These are phyloP conservation scores for Botryotinia calthae DNA, from an alignment of 2,329 filamentous ascomycete species.

Conservation along the genomic window DNA sequence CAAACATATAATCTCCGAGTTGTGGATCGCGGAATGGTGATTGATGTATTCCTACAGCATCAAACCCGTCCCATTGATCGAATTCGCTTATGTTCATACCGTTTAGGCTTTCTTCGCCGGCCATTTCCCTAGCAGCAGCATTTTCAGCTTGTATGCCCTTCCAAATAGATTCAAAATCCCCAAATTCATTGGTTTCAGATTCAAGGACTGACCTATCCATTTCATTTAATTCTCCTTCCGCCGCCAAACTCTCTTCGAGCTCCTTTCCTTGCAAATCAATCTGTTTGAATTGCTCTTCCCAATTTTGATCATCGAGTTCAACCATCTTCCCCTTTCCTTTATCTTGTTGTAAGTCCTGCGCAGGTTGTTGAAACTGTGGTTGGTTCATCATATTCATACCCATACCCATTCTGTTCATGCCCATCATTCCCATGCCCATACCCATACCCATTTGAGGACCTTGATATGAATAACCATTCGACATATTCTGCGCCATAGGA, in stretches of 20 bases:
- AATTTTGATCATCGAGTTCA: constrained; percentile 88
- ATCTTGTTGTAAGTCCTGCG: constrained; percentile 47
- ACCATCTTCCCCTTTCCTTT: constrained; percentile 92
- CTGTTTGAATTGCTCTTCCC: constrained; percentile 94
- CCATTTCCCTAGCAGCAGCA: constrained; percentile 67
- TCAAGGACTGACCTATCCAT: constrained; percentile 79
- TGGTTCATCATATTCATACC: constrained; percentile 48
- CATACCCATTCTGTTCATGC: constrained; percentile 60
- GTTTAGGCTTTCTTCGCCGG: constrained; percentile 56
- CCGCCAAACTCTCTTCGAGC: constrained; percentile 42
- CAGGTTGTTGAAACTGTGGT: constrained; percentile 42
- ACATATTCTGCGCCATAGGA: constrained; percentile 49
- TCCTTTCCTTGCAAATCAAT: constrained; percentile 64
- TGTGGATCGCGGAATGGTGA: constrained; percentile 68
- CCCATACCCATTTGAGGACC: constrained; percentile 50
- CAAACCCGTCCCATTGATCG: constrained; percentile 76
- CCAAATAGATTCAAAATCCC: constrained; percentile 90
- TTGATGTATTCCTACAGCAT: constrained; percentile 64
- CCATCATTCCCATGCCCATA: constrained; percentile 49
- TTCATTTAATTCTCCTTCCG: constrained; percentile 70
- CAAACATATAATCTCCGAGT: constrained; percentile 89
- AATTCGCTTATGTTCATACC: constrained; percentile 66
- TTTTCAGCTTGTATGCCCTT: constrained; percentile 76
- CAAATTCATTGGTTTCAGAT: constrained; percentile 72
- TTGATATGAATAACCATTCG: constrained; percentile 50